These are phyloP conservation scores for Didymosphaeria variabile DNA, from an alignment of 2,329 filamentous ascomycete genomes.

Conservation along the genomic window DNA sequence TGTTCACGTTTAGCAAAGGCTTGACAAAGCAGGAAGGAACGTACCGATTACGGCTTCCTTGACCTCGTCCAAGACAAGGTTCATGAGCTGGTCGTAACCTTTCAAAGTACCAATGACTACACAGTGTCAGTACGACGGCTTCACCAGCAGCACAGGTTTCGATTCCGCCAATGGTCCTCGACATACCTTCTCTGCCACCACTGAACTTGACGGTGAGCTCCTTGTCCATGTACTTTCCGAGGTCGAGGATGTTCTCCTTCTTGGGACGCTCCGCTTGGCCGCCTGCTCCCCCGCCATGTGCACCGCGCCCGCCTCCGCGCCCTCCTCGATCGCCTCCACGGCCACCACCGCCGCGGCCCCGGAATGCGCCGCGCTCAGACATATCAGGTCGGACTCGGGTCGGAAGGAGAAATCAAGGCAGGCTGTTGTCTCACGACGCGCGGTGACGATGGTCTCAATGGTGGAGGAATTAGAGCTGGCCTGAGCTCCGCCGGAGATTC, in stretches of 20 bases:
- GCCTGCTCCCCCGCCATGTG: constrained; percentile 39
- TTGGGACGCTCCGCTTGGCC: constrained; percentile 74
- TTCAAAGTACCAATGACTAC: constrained; percentile 88
- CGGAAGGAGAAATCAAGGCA: constrained; percentile 20
- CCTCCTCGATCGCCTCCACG: constrained; percentile 55
- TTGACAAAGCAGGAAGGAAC: constrained; percentile 28
- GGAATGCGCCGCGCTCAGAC: constrained; percentile 66
- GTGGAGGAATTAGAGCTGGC: constrained; percentile 15
- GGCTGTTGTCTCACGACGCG: constrained; percentile 12
- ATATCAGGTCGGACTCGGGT: constrained; percentile 43
- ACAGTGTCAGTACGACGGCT: background rate
- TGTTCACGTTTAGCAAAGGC: constrained; percentile 50
- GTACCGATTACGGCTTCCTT: constrained; percentile 88
- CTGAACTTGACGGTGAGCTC: constrained; percentile 95
- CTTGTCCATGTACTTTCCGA: constrained; percentile 98
- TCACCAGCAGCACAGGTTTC: background rate
- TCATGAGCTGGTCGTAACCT: constrained; percentile 97
- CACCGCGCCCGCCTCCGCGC: constrained; percentile 49
- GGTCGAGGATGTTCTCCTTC: constrained; percentile 98
- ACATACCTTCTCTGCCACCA: constrained; percentile 85
- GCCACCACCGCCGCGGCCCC: constrained; percentile 53
- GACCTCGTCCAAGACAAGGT: constrained; percentile 93
- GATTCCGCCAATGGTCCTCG: constrained; percentile 15
- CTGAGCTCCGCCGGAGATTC: background rate
- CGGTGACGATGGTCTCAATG: constrained; percentile 31